Percentiles rank a stretch among this genome's conserved stretches.
phyloP scores from a whole-genome alignment of 805 yeast species.

The Saccharomycopsis guyanensis region DNA sequence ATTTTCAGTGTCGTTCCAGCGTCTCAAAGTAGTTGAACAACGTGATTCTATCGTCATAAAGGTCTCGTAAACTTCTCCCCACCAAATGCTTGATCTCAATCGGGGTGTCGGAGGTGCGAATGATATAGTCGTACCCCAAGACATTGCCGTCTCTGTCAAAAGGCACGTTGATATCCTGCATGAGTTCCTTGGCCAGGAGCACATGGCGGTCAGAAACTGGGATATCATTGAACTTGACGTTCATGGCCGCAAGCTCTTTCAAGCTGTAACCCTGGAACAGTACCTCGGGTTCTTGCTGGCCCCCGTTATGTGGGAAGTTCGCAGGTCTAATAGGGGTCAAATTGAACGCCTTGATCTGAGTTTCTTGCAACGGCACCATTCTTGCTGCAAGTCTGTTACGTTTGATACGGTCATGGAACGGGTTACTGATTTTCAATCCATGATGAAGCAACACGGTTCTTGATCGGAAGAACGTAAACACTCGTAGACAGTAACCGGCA shows the following conservation, averaged over 20 bases:
- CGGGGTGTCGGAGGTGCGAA: slow-evolving; percentile 2
- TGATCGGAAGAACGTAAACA: slow-evolving; percentile 13
- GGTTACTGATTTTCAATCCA: slow-evolving; percentile 7
- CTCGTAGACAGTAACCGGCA: slow-evolving; percentile 5
- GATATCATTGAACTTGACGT: not conserved
- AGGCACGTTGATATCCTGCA: not conserved
- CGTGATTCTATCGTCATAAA: slow-evolving; percentile 15
- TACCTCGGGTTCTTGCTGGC: not conserved
- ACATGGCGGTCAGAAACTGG: not conserved
- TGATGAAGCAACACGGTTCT: slow-evolving; percentile 11
- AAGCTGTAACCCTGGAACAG: slow-evolving; percentile 4
- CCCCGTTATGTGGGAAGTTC: slow-evolving; percentile 12
- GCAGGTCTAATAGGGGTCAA: slow-evolving; percentile 9
- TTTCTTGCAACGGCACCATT: slow-evolving; percentile 5
- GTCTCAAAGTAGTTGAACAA: slow-evolving; percentile 7
- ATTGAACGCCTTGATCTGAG: slow-evolving; percentile 8
- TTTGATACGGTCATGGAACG: slow-evolving; percentile 6
- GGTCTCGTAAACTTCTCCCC: slow-evolving; percentile 13
- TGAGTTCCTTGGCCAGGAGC: not conserved
- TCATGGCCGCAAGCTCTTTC: not conserved
- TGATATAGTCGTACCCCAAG: slow-evolving; percentile 8
- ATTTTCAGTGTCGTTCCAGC: not conserved
- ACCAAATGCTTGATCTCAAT: slow-evolving; percentile 12
- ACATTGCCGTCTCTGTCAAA: slow-evolving; percentile 10
- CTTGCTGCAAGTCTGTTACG: slow-evolving; percentile 5